A percentile compares a stretch with the other conserved stretches of the same genome.
Conservation (phyloP, 805 yeast genomes). For the Yamadazyma insecticola region DNA sequence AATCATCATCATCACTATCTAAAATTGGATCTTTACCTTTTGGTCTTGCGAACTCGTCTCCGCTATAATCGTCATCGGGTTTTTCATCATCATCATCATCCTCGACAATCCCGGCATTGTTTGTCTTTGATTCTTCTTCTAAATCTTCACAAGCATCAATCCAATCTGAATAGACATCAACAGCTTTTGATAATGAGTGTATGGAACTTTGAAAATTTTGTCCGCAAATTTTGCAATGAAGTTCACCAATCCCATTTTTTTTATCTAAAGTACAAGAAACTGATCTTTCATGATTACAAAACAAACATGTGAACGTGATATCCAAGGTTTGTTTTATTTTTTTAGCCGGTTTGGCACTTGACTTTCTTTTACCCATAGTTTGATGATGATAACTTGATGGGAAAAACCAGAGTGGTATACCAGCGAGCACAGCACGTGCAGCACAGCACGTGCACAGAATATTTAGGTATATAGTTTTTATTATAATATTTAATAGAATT, state of each 20-base stretch:
- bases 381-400: background rate
- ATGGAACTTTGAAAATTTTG: constrained; percentile 88
- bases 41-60: constrained; percentile 1
- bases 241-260: constrained; percentile 74
- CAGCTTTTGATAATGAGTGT: constrained; percentile 80
- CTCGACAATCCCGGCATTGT: constrained; percentile 10
- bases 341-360: constrained; percentile 76
- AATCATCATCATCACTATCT: constrained; percentile 29
- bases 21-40: constrained; percentile 8
- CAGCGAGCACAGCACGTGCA: too few relatives aligned
- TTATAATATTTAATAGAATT: too few relatives aligned
- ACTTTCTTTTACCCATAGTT: constrained; percentile 72
- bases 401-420: too few relatives aligned
- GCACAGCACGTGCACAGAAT: too few relatives aligned
- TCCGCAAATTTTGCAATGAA: constrained; percentile 91
- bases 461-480: background rate
- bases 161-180: constrained; percentile 96
- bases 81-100: constrained; percentile 20
- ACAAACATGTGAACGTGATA: constrained; percentile 81
- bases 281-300: constrained; percentile 93
- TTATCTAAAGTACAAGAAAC: constrained; percentile 87
- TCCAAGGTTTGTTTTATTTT: constrained; percentile 74
- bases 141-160: constrained; percentile 92
- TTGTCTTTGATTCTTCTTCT: constrained; percentile 44
- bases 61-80: constrained; percentile 33